These are phyloP conservation scores for Euclidium syriacum DNA, from an alignment of 345 rosid species.

Conservation along the genomic window DNA sequence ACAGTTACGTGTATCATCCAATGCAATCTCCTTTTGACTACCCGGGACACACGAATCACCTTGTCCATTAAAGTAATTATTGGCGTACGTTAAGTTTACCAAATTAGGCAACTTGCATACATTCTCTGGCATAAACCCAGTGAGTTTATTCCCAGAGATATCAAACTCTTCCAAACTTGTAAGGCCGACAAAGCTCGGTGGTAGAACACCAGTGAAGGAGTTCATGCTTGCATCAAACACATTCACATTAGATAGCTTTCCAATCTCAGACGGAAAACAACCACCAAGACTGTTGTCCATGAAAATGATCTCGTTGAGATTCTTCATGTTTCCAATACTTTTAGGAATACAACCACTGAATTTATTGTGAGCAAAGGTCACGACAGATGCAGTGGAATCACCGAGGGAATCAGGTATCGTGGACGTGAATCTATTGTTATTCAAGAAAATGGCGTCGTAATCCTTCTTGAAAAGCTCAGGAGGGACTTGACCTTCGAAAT, in stretches of 20 bases:
- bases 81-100: constrained; percentile 45
- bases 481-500: constrained; percentile 73
- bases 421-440: constrained; percentile 67
- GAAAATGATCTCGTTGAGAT: constrained; percentile 58
- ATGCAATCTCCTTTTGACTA: constrained; percentile 19
- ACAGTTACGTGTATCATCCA: constrained; percentile 55
- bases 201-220: constrained; percentile 44
- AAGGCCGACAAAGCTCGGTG: constrained; percentile 34
- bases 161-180: constrained; percentile 36
- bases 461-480: constrained; percentile 41
- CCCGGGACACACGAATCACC: constrained; percentile 38
- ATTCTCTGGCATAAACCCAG: constrained; percentile 47
- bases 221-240: constrained; percentile 59
- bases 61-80: constrained; percentile 57
- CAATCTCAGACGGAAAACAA: constrained; percentile 67
- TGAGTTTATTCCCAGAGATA: constrained; percentile 48
- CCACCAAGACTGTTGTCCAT: constrained; percentile 52
- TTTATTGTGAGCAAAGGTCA: constrained; percentile 65
- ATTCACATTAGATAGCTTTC: constrained; percentile 41
- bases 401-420: constrained; percentile 63
- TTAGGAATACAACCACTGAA: constrained; percentile 69
- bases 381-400: constrained; percentile 47
- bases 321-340: constrained; percentile 55
- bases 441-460: constrained; percentile 66
- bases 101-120: constrained; percentile 56